phyloP scores from a whole-genome alignment of 1,139 yeast genomes.

The Saccharomyces hybrid region DNA sequence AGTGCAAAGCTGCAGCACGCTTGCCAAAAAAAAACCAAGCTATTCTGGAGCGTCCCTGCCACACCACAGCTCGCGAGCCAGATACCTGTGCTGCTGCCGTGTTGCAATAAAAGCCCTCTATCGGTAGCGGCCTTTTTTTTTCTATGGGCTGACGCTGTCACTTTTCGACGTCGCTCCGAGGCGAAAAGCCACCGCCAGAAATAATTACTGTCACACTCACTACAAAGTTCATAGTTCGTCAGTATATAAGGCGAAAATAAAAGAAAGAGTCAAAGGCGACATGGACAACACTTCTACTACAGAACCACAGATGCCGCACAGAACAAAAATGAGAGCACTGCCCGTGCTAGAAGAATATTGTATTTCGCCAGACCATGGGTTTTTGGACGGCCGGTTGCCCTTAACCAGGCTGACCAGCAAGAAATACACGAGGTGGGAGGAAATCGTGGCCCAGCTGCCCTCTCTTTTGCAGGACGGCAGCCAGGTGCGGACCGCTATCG shows the following conservation, averaged over 20 bases:
- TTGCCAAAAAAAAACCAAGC: background rate
- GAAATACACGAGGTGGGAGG: background rate
- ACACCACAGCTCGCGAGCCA: background rate
- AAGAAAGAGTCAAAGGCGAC: background rate
- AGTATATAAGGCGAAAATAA: background rate
- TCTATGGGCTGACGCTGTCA: conserved; percentile 1
- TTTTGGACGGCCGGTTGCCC: background rate
- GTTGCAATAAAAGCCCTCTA: background rate
- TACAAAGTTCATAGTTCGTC: background rate
- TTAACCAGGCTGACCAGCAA: background rate
- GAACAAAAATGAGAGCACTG: background rate
- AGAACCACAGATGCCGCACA: background rate
- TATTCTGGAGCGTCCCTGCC: background rate
- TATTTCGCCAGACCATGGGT: background rate
- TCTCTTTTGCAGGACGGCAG: background rate
- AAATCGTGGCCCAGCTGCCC: background rate
- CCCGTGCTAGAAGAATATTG: background rate
- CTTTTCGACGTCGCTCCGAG: conserved; percentile 1
- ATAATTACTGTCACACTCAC: conserved; percentile 1
- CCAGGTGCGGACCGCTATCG: background rate
- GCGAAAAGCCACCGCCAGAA: background rate
- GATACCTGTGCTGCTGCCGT: background rate
- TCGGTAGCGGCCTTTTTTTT: conserved; percentile 1
- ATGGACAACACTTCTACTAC: background rate
- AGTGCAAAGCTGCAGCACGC: no score